Percentiles rank a stretch among this genome's conserved stretches.
phyloP scores from a whole-genome alignment of 495 filamentous ascomycete genomes.

The Astrocystis sublimbata region DNA sequence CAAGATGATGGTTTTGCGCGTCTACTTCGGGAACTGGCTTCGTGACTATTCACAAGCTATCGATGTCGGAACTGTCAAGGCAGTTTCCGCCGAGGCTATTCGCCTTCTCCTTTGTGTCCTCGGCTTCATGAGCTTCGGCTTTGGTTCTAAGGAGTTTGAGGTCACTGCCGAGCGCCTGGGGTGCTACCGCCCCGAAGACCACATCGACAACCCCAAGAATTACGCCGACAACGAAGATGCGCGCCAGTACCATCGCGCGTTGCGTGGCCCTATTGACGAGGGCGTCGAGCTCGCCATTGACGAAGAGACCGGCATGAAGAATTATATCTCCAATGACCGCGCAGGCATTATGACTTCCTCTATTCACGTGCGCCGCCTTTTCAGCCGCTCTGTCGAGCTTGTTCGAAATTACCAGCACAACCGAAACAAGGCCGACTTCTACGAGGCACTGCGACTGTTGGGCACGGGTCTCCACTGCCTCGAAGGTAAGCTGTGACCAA shows the following conservation, averaged over 20 bases:
- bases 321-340: constrained; percentile 84
- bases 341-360: constrained; percentile 75
- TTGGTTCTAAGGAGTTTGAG: constrained; percentile 88
- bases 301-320: constrained; percentile 78
- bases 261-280: constrained; percentile 82
- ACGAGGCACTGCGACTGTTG: constrained; percentile 80
- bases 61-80: constrained; percentile 86
- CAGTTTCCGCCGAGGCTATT: constrained; percentile 85
- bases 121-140: constrained; percentile 67
- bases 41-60: constrained; percentile 80
- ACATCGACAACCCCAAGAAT: constrained; percentile 79
- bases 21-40: constrained; percentile 91
- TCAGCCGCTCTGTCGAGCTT: constrained; percentile 69
- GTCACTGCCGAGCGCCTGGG: constrained; percentile 84
- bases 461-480: constrained; percentile 87
- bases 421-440: constrained; percentile 67
- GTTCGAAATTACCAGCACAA: constrained; percentile 66
- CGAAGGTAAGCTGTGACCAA: constrained; percentile 53
- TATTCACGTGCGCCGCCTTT: constrained; percentile 68
- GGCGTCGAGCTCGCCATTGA: constrained; percentile 75
- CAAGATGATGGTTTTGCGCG: constrained; percentile 82
- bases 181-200: constrained; percentile 84
- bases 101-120: constrained; percentile 72
- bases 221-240: constrained; percentile 88
- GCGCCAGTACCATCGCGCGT: constrained; percentile 71